Base-by-base conservation (phyloP, 805 yeast genomes). In the Saccharomyces jurei region DNA sequence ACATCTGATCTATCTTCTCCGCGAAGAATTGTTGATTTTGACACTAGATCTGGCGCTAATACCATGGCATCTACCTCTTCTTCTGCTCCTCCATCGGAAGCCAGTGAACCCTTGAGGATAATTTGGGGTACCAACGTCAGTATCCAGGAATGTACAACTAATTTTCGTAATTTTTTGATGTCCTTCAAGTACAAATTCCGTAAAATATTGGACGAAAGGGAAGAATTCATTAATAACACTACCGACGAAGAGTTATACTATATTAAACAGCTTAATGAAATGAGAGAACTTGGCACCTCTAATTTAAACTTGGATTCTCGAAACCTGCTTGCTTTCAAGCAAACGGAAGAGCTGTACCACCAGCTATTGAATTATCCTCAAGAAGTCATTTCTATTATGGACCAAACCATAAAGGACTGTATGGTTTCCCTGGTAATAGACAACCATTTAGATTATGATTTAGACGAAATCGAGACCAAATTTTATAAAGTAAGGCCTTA, bases 41-140 rank as follows among this genome's bases (percentile, higher is more conserved):
- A 67, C 25, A 61, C 63, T 41, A 61, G 60, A 22, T 67, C 73
- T 3, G 65, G 71, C 8, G 62, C 71, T 1, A 53, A 59, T 11
- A 57, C 59, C 6, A 54, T 56, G 36, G 50, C 55, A 9, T 52
- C 58, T 13, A 65, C 69, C 4, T 64, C 70, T 8, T 62, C 68
- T n/a, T 61, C 69, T 1, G 69, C 65, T 53, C 58, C 61, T 8
- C 65, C 68, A 10, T 61, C 69, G 5, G 72, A 74, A 52, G 74
- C 75, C 26, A 81, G 81, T 52, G 96, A 87, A 60, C 96, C 96
- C 0, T 82, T 84, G 26, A 80, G 95, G 64, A 96, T 94, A 52
- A 92, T 94, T 65, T 94, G 99, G 99, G 99, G 99, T 71, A 94
- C 99, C 1, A 90, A 92, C 66, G 96, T 94, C 28, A 86, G 95